Evolutionary conservation across 1,139 yeast species (phyloP).

Genomic region (Debaryomyces coudertii): DNA sequence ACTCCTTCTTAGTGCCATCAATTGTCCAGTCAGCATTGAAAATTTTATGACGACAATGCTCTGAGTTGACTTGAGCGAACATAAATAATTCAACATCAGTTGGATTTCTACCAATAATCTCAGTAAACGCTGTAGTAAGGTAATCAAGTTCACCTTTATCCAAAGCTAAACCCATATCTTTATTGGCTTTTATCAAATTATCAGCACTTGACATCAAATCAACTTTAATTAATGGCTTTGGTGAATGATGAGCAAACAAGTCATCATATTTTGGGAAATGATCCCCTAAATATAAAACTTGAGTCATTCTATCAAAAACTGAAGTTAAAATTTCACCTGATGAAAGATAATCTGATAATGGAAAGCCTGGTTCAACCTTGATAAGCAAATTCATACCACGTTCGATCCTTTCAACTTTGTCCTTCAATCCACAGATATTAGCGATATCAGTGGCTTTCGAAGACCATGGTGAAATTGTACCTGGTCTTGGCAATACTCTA

Average conservation of each 20-base stretch:
- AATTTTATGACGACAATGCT: slow-evolving; percentile 98
- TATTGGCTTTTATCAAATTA: slow-evolving; percentile 75
- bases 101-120: slow-evolving; percentile 82
- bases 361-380: slow-evolving; percentile 68
- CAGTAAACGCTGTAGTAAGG: slow-evolving; percentile 74
- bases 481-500: slow-evolving; percentile 87
- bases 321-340: slow-evolving; percentile 57
- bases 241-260: slow-evolving; percentile 75
- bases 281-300: slow-evolving; percentile 54
- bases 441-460: slow-evolving; percentile 97
- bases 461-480: slow-evolving; percentile 99
- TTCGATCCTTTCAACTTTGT: slow-evolving; percentile 79
- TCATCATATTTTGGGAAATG: slow-evolving; percentile 66
- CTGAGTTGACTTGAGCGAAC: slow-evolving; percentile 99
- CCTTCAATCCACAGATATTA: slow-evolving; percentile 79
- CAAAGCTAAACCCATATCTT: slow-evolving; percentile 84
- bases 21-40: slow-evolving; percentile 99
- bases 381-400: slow-evolving; percentile 82
- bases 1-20: slow-evolving; percentile 75
- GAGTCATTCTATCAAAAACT: slow-evolving; percentile 96
- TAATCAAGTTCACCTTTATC: slow-evolving; percentile 93
- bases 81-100: slow-evolving; percentile 97
- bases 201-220: slow-evolving; percentile 64
- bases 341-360: slow-evolving; percentile 57
- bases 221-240: slow-evolving; percentile 83